Evolutionary conservation across 225 moss, liverwort and hornwort species (phyloP), one percentile per base, ranked within the genome.

Genomic region (Anthoceros angustus): DNA sequence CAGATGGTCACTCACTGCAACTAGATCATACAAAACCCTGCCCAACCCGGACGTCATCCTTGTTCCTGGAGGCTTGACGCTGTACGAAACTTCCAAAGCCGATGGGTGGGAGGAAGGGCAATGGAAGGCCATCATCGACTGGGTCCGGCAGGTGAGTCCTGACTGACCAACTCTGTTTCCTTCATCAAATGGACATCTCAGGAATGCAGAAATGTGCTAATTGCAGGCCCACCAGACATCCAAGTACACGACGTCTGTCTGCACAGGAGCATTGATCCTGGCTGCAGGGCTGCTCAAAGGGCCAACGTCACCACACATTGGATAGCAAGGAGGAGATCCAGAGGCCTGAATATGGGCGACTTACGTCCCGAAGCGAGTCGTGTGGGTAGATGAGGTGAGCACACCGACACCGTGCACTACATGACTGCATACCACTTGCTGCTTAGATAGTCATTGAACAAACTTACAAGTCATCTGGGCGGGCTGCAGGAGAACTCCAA

Each of bases 401-500:
- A 11, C 45, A 11, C 3, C 11, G 5, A 16, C 5, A 48, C 46
- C 2, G 12, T 48, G 14, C 46, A 6, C 14, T 48, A 48, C 18
- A 48, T 18, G 18, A 12, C 14, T 48, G 1, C 46, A 48, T 48
- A 6, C 46, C 18, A n/a, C 46, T 18, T 32, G n/a, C n/a, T 32
- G 32, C 2, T 32, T 32, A 32, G 32, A n/a, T n/a, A n/a, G n/a
- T n/a, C n/a, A 32, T 1, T 32, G 32, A 32, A 32, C 32, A 32
- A 32, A 48, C 18, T 12, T 18, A 48, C 18, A 2, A 48, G 14
- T 48, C 46, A 12, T 2, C 2, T 2, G 1, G 14, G 12, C 5
- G 14, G 5, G 18, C n/a, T 49, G 12, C 71, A 75, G 75, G 75
- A 70, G 24, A 32, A 32, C 32, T 32, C 32, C 32, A 70, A 70